These are phyloP conservation scores for Moesziomyces aphidis DNA, from an alignment of 1,284 basidiomycete genomes.

Conservation along the genomic window DNA sequence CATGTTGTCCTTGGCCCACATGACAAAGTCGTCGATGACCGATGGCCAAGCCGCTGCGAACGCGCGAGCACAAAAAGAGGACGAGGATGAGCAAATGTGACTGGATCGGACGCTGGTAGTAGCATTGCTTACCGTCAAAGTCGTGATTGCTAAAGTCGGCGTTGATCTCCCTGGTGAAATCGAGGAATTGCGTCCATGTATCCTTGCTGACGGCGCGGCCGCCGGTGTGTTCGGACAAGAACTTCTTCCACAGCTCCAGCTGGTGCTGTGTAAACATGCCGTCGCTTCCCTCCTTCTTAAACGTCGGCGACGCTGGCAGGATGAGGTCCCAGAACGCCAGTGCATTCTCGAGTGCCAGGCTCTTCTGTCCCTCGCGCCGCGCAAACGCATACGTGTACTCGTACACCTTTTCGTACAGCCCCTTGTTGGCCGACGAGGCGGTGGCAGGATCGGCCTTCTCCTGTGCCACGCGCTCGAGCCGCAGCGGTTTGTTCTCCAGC, in stretches of 20 bases:
- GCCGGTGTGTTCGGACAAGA: constrained; percentile 75
- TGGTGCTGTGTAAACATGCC: constrained; percentile 78
- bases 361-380: constrained; percentile 76
- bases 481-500: constrained; percentile 43
- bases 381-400: constrained; percentile 88
- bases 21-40: constrained; percentile 85
- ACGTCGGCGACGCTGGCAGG: constrained; percentile 80
- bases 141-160: constrained; percentile 83
- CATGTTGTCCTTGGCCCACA: constrained; percentile 56
- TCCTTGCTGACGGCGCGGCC: constrained; percentile 90
- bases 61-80: neutral
- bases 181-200: constrained; percentile 85
- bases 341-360: constrained; percentile 77
- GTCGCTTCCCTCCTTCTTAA: constrained; percentile 65
- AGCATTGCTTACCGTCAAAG: constrained; percentile 76
- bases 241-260: constrained; percentile 86
- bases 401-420: constrained; percentile 83
- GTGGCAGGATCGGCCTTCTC: constrained; percentile 42
- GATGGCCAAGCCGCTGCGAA: constrained; percentile 86
- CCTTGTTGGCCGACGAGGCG: constrained; percentile 36
- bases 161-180: constrained; percentile 85
- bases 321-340: constrained; percentile 86
- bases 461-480: constrained; percentile 38
- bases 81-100: too few relatives aligned
- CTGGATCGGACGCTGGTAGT: too few relatives aligned